These are phyloP conservation scores for Moesziomyces aphidis DNA, from an alignment of 1,284 basidiomycete species.

Conservation along the genomic window DNA sequence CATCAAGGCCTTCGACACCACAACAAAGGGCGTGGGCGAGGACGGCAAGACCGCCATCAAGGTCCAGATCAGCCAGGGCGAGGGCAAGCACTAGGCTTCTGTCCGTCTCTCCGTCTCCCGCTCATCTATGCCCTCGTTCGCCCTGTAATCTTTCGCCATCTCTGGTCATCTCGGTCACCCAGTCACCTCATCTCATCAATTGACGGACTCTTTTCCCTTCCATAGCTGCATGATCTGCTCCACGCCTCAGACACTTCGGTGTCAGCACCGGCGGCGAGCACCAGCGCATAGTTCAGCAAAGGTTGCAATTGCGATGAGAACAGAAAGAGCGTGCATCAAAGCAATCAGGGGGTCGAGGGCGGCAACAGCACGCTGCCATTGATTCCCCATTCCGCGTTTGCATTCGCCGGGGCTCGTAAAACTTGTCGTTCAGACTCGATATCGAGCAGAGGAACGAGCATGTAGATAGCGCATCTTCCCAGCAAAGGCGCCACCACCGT, in stretches of 20 bases:
- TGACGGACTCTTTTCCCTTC: neutral
- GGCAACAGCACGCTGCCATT: neutral
- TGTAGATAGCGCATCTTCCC: neutral
- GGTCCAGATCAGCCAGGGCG: conserved; percentile 68
- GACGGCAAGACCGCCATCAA: conserved; percentile 72
- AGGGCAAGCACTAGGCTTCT: conserved; percentile 27
- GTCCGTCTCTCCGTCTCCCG: neutral
- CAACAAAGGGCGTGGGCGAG: conserved; percentile 77
- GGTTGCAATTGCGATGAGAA: neutral
- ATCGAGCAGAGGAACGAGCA: neutral
- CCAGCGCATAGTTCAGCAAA: neutral
- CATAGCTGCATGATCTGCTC: too few species aligned
- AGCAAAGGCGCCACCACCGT: too few species aligned
- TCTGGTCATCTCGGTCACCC: conserved; percentile 12
- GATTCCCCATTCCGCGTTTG: neutral
- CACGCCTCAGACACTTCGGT: too few species aligned
- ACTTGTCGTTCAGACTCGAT: too few species aligned
- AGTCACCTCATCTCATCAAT: neutral
- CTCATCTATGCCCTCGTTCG: neutral
- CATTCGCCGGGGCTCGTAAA: neutral
- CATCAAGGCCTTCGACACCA: conserved; percentile 72
- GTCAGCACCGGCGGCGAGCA: too few species aligned
- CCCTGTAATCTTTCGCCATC: neutral
- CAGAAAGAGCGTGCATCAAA: neutral
- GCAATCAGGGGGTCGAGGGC: neutral